A percentile compares a stretch with the other conserved stretches of the same genome.
Conservation (phyloP, 2,329 filamentous ascomycete genomes). For the Cryphonectria nitschkei region DNA sequence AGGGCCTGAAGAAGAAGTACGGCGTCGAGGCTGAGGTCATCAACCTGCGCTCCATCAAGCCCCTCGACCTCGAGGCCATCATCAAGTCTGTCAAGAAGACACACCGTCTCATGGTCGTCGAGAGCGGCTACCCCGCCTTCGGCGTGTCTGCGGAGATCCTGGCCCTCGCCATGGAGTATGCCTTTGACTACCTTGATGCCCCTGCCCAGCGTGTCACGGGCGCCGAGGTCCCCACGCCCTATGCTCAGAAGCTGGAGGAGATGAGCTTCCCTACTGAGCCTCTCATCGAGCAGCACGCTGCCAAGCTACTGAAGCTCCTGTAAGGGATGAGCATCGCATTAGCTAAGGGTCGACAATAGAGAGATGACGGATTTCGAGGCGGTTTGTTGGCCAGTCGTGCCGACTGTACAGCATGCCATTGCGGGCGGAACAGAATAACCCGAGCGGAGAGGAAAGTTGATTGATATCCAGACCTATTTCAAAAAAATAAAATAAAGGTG, state of each 20-base stretch:
- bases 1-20: slow-evolving; percentile 93
- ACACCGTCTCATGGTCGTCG: slow-evolving; percentile 84
- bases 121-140: slow-evolving; percentile 95
- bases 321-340: slow-evolving; percentile 3
- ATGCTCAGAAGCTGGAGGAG: slow-evolving; percentile 89
- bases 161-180: slow-evolving; percentile 95
- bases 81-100: slow-evolving; percentile 99
- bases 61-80: slow-evolving; percentile 92
- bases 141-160: slow-evolving; percentile 93
- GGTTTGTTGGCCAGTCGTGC: not conserved
- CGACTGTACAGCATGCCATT: not conserved
- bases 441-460: not conserved
- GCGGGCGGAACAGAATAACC: not conserved
- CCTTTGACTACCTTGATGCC: slow-evolving; percentile 94
- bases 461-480: slow-evolving; percentile 1
- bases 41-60: slow-evolving; percentile 97
- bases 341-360: not conserved
- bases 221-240: slow-evolving; percentile 95
- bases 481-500: not conserved
- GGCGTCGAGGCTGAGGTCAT: slow-evolving; percentile 95
- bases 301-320: slow-evolving; percentile 78
- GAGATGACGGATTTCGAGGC: not conserved
- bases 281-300: slow-evolving; percentile 84
- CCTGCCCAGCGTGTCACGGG: slow-evolving; percentile 93
- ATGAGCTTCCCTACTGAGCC: slow-evolving; percentile 92